phyloP scores from a whole-genome alignment of 1,284 basidiomycete genomes.

The Leccinum subfulvum region DNA sequence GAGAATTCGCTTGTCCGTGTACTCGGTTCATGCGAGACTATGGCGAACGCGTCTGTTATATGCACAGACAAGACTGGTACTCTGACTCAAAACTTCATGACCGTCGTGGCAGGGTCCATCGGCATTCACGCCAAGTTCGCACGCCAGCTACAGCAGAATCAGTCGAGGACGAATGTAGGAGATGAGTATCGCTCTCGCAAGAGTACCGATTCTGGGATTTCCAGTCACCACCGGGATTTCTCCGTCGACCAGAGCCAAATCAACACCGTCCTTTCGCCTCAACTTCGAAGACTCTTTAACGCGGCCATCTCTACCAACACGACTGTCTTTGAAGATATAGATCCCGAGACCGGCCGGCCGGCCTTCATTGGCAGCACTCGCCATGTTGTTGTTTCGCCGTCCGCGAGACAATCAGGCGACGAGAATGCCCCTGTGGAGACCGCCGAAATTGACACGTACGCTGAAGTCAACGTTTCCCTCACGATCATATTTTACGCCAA shows the following conservation, averaged over 20 bases:
- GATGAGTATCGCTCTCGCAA: constrained; percentile 44
- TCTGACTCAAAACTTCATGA: constrained; percentile 93
- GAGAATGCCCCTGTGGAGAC: constrained; percentile 52
- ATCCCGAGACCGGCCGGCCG: constrained; percentile 61
- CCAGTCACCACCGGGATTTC: constrained; percentile 69
- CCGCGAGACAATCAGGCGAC: constrained; percentile 30
- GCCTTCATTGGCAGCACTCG: constrained; percentile 80
- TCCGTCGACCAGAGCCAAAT: constrained; percentile 79
- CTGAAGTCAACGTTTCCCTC: constrained; percentile 76
- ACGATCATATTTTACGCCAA: constrained; percentile 98
- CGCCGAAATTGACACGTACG: constrained; percentile 58
- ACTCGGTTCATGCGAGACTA: constrained; percentile 95
- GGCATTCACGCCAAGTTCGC: constrained; percentile 95
- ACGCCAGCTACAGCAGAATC: constrained; percentile 65
- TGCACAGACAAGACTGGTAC: constrained; percentile 97
- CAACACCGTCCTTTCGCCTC: constrained; percentile 61
- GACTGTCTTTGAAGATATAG: constrained; percentile 89
- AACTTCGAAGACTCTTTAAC: constrained; percentile 75
- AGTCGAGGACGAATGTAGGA: constrained; percentile 72
- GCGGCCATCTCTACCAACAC: constrained; percentile 90
- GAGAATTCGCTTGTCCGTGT: constrained; percentile 95
- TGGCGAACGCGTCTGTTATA: constrained; percentile 96
- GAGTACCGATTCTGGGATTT: constrained; percentile 30
- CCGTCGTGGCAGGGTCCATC: constrained; percentile 92
- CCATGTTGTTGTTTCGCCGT: constrained; percentile 68